phyloP scores from a whole-genome alignment of 1,139 yeast genomes.

The Candida sojae region DNA sequence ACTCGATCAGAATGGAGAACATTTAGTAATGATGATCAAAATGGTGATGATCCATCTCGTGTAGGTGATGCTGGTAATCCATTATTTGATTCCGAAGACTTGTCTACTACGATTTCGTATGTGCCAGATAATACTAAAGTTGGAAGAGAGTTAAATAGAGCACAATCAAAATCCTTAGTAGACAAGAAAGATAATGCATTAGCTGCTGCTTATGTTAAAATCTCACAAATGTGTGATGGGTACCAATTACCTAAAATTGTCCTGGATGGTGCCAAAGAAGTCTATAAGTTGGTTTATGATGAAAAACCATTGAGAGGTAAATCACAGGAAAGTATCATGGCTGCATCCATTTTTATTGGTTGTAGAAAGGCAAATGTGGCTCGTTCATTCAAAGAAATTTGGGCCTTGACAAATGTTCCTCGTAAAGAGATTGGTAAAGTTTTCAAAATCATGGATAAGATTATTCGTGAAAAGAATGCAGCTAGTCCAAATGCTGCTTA shows the following conservation, averaged over 20 bases:
- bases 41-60: slow-evolving; percentile 98
- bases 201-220: slow-evolving; percentile 86
- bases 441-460: slow-evolving; percentile 76
- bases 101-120: slow-evolving; percentile 89
- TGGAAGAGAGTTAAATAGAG: slow-evolving; percentile 86
- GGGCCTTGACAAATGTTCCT: slow-evolving; percentile 93
- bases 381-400: slow-evolving; percentile 92
- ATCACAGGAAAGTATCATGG: slow-evolving; percentile 93
- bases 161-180: slow-evolving; percentile 82
- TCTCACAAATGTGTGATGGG: slow-evolving; percentile 96
- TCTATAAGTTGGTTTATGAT: slow-evolving; percentile 87
- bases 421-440: slow-evolving; percentile 91
- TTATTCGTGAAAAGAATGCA: slow-evolving; percentile 67
- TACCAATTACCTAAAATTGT: slow-evolving; percentile 92
- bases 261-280: slow-evolving; percentile 97
- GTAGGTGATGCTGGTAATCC: slow-evolving; percentile 99
- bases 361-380: slow-evolving; percentile 95
- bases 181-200: slow-evolving; percentile 87
- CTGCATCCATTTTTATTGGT: slow-evolving; percentile 93
- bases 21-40: slow-evolving; percentile 94
- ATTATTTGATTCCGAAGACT: slow-evolving; percentile 83
- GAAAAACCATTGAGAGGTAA: slow-evolving; percentile 87
- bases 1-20: slow-evolving; percentile 99
- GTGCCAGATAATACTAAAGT: slow-evolving; percentile 75
- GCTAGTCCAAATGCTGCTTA: slow-evolving; percentile 40